Base-by-base conservation (phyloP, 1,139 yeast genomes). In the Kodamaea alishanica region DNA sequence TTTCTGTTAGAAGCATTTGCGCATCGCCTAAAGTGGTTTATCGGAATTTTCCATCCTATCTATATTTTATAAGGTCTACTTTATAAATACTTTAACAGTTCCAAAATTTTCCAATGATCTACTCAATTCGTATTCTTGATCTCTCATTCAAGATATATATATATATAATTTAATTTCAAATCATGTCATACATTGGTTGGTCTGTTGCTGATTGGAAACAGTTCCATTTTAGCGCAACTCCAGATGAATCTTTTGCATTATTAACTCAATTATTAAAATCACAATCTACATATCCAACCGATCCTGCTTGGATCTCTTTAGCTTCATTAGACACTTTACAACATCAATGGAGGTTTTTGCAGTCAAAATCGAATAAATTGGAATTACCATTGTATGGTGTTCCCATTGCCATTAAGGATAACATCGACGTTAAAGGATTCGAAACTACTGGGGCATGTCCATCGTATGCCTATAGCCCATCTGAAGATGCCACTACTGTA, bases 391-490 rank as follows among this genome's bases (percentile, higher is more conserved):
- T 85, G 30, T 90, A 82, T 55, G 97, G 97, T 57, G 97, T 92
- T 2, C 98, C 98, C 0, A 75, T 88, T 35, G 97, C 96, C 8
- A 79, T 90, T 37, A 92, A 92, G 61, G 98, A 92, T 63, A 92
- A 92, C 60, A 92, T 92, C 44, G 97, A 92, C 56, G 96, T 77
- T 25, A 77, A 75, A 49, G 88, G 85, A 3, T 77, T 87, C 50
- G 71, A 77, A 28, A 92, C 98, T 7, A 90, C 98, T 1, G 97
- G 96, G 8, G 97, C 96, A 2, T 92, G 97, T 59, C 96, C 97
- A 0, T 74, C 92, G 1, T 90, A 73, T 57, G 70, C 78, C 24
- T 89, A 81, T 63, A 47, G 56, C 2, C 90, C 97, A 2, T 58
- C 63, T 30, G 67, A 69, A 40, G 97, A 90, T 56, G 80, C 97